phyloP scores from a whole-genome alignment of 306 rosid species.

The Quercus variabilis region DNA sequence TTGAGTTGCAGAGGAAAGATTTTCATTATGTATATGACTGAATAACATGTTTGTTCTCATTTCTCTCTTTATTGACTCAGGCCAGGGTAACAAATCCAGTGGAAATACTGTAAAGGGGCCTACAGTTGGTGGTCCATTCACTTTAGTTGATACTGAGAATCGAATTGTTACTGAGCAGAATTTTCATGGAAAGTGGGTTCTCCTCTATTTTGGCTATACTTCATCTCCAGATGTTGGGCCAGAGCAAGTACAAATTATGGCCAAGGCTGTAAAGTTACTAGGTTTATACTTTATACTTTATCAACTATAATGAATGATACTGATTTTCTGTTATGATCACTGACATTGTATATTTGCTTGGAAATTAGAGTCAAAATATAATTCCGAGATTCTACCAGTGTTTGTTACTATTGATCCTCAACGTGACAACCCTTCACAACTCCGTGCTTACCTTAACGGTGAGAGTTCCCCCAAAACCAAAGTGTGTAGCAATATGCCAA shows the following conservation, averaged over 20 bases:
- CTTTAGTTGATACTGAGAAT: slow-evolving; percentile 61
- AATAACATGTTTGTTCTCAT: slow-evolving; percentile 1
- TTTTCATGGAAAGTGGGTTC: slow-evolving; percentile 80
- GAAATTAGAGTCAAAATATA: slow-evolving; percentile 54
- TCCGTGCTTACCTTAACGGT: slow-evolving; percentile 82
- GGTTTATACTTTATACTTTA: slow-evolving; percentile 48
- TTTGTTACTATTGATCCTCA: slow-evolving; percentile 92
- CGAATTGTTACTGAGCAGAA: slow-evolving; percentile 49
- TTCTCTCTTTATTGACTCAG: slow-evolving; percentile 40
- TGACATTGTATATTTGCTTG: slow-evolving; percentile 21
- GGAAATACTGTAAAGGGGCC: slow-evolving; percentile 47
- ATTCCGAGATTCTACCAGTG: slow-evolving; percentile 59
- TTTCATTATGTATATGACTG: background rate
- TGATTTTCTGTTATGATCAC: slow-evolving; percentile 13
- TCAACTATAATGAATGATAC: slow-evolving; percentile 7
- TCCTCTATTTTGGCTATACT: slow-evolving; percentile 85
- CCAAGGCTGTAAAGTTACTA: slow-evolving; percentile 57
- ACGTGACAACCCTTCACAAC: slow-evolving; percentile 80
- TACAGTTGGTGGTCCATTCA: slow-evolving; percentile 85
- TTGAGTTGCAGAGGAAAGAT: background rate
- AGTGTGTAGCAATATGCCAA: background rate
- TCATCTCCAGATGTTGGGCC: slow-evolving; percentile 96
- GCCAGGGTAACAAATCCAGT: slow-evolving; percentile 36
- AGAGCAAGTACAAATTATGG: slow-evolving; percentile 64
- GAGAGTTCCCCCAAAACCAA: slow-evolving; percentile 20